Evolutionary conservation across 1,284 basidiomycete genomes (phyloP), one percentile per base, ranked within the genome.

Genomic region (Mycosarcoma mackinlayi): DNA sequence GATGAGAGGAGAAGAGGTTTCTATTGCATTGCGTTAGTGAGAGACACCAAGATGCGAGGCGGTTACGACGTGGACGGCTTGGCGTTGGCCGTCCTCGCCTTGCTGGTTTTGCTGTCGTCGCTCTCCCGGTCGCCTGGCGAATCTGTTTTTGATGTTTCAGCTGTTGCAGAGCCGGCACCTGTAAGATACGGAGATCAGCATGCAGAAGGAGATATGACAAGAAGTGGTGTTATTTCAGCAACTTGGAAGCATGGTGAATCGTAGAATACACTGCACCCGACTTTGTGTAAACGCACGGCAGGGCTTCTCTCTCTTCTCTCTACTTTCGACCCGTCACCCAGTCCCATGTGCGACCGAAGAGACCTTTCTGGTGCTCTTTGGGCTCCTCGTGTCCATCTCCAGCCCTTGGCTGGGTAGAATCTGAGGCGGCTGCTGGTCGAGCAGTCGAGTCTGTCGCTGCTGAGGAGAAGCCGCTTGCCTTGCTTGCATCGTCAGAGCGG

Each of bases 221-320:
- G 33, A n/a, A 49, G 57, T 67, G 64, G 57, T 67, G 45, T 42
- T 34, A 56, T 60, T 60, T 67, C 48, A 53, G 63, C 63, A 47
- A 34, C 19, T 28, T 53, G 49, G 30, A 53, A 38, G 23, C 33
- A 18, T n/a, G 39, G 50, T 16, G n/a, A 21, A 46, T 18, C 18
- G 25, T 50, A 66, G 37, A 51, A 34, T 57, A 56, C 52, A 56
- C 37, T 38, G 31, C n/a, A 21, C 27, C 37, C 21, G 10, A 47
- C 30, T 9, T 31, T n/a, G 30, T 21, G n/a, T n/a, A n/a, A n/a
- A 27, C 27, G 37, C 28, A 18, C 35, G 30, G 10, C 8, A 38
- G 5, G 27, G n/a, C n/a, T n/a, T n/a, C n/a, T n/a, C 8, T 11
- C 33, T 35, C 33, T 8, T 38, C 37, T 19, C 41, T 46, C 14